Base-by-base conservation (phyloP, 352 stramenopile species). In the Phytophthora megakarya region DNA sequence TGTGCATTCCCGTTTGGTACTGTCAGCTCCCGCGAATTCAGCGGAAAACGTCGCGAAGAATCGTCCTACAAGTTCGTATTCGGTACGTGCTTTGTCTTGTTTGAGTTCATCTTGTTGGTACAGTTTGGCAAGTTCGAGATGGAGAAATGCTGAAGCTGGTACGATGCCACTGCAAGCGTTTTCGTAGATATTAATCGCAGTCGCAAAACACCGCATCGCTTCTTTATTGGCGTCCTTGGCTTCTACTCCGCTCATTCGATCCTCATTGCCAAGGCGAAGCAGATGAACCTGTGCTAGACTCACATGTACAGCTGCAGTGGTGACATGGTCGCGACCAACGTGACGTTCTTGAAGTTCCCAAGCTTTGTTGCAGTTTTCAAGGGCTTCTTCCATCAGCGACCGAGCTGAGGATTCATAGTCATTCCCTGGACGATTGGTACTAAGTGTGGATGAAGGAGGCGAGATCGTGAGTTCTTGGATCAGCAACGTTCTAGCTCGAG, bases 311-410 rank as follows among this genome's bases (percentile, higher is more conserved):
- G 62, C 60, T 11, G 79, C 80, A 3, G 72, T 87, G 12, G 78
- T 80, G 28, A 88, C 46, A 43, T 92, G 80, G 1, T 86, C 77
- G 1, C 62, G 57, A n/a, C 83, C 80, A 48, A 67, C 69, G 15
- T 75, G 60, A 18, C 64, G 45, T 43, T 92, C 77, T 23, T 90
- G 79, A 3, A 92, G 43, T 16, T 74, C 73, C 79, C 79, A 92
- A 4, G 81, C 80, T 44, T 88, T 88, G 28, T 65, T 80, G 54
- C 79, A 90, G 37, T 71, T 76, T 55, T 92, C 84, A n/a, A 88
- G 48, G 0, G 81, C 84, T 10, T 89, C 84, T 1, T 92, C 81
- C 35, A 88, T 75, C 37, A 78, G 47, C 3, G 70, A 54, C 10
- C 72, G 40, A 33, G 78, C 73, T 12, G 42, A 46, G 8, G 30